phyloP scores from a whole-genome alignment of 1,139 yeast species.

The Suhomyces anneliseae region DNA sequence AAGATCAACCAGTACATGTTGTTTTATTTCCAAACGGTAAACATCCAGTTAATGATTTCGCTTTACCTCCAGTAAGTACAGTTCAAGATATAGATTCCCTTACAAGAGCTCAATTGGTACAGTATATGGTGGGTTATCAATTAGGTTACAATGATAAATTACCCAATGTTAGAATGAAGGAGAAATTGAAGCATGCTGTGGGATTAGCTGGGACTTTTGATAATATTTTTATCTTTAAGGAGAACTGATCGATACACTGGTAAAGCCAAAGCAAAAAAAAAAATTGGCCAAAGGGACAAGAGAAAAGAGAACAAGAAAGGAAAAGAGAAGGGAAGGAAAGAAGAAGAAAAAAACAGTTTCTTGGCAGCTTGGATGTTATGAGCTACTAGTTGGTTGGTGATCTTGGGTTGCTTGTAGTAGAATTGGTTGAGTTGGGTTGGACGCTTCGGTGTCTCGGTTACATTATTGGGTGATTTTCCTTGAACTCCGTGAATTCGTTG shows the following conservation, averaged over 20 bases:
- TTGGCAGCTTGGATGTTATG: background rate
- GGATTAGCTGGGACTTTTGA: conserved; percentile 11
- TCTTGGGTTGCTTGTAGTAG: too few species aligned
- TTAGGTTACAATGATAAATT: conserved; percentile 10
- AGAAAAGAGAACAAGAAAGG: background rate
- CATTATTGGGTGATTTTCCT: too few species aligned
- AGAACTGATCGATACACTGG: background rate
- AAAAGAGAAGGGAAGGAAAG: too few species aligned
- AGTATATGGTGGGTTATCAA: conserved; percentile 10
- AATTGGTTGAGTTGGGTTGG: too few species aligned
- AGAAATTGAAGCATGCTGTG: conserved; percentile 12
- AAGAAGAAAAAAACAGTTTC: background rate
- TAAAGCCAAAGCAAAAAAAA: too few species aligned
- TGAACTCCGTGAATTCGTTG: too few species aligned
- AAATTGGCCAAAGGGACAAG: background rate
- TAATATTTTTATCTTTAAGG: conserved; percentile 9
- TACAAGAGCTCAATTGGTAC: conserved; percentile 9
- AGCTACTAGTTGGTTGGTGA: too few species aligned
- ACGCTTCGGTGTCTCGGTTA: too few species aligned
- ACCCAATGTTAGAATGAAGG: conserved; percentile 11
- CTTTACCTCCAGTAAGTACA: conserved; percentile 8
- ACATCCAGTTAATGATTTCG: conserved; percentile 10
- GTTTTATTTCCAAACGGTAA: conserved; percentile 9
- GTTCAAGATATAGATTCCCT: conserved; percentile 11
- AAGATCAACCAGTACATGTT: conserved; percentile 6